Base-by-base conservation (phyloP, 192 early-diverging fungal genomes). In the Coemansia furcata region DNA sequence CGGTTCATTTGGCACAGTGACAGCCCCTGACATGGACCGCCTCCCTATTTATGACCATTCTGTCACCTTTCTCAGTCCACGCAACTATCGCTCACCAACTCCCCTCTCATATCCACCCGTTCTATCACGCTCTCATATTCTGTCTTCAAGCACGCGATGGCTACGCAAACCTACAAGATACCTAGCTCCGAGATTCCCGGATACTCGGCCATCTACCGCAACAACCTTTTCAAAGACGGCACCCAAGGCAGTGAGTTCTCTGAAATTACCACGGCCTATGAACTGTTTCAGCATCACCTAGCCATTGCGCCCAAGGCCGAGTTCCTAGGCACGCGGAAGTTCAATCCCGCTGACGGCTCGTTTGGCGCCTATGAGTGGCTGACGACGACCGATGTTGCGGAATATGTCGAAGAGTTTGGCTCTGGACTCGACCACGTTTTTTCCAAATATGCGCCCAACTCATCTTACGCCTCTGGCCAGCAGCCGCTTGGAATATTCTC, bases 351-450 rank as follows among this genome's bases (percentile, higher is more conserved):
- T 17, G 40, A 23, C 32, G 55, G 65, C 37, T 29, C 55, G 1
- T 71, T 65, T 46, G 73, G 73, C 43, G 33, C 37, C 10, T 75
- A 69, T 59, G 63, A 65, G 42, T 75, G 73, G 73, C 65, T 57
- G 39, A 66, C 58, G 36, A 88, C 94, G 30, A 87, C 85, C 60
- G 91, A 95, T 59, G 86, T 85, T 19, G 83, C 82, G 38, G 78
- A 81, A 84, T 66, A 89, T 95, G 66, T 86, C 85, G 37, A 84
- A 76, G 23, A 90, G 57, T 82, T 88, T 62, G 90, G 85, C 62
- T 84, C 76, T 19, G 87, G 84, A 3, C 68, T 92, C 2, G 67
- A 63, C 85, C 90, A 85, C 85, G 87, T 92, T 81, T 93, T 82
- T 73, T 63, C 55, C 2, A 42, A 68, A 35, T 52, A 75, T 49